phyloP scores from a whole-genome alignment of 176 grass and related monocot genomes.

The Carex pumila region DNA sequence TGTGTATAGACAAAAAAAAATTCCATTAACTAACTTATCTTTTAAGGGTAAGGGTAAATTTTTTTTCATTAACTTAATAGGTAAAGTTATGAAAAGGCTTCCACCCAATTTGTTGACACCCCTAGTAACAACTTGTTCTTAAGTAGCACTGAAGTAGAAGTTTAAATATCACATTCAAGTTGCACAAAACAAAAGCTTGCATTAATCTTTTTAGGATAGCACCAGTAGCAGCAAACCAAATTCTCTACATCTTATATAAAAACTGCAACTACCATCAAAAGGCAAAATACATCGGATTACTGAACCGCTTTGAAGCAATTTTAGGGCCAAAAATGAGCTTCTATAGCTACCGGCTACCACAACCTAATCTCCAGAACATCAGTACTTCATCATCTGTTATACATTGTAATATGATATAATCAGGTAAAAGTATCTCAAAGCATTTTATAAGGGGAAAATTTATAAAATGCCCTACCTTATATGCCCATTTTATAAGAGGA shows the following conservation, averaged over 20 bases:
- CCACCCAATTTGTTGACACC: no score
- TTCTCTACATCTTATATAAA: background rate
- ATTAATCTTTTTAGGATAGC: background rate
- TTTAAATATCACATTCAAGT: background rate
- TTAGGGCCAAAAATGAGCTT: background rate
- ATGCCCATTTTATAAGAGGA: no score
- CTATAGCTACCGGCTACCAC: background rate
- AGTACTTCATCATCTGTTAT: background rate
- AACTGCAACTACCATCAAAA: background rate
- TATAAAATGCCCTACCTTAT: no score
- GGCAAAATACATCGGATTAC: background rate
- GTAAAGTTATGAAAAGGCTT: no score
- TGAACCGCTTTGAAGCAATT: background rate
- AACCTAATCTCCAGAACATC: background rate
- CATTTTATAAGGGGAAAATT: background rate
- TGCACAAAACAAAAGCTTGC: background rate
- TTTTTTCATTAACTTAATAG: no score
- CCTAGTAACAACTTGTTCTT: background rate
- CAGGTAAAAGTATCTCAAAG: slow-evolving; percentile 4
- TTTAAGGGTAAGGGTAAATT: no score
- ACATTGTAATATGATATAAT: background rate
- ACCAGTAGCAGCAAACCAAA: background rate
- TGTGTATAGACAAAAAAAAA: no score
- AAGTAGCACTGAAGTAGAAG: background rate
- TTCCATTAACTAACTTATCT: no score